A percentile compares a stretch with the other conserved stretches of the same genome.
phyloP scores from a whole-genome alignment of 495 filamentous ascomycete species.

The Penicillium lividum region DNA sequence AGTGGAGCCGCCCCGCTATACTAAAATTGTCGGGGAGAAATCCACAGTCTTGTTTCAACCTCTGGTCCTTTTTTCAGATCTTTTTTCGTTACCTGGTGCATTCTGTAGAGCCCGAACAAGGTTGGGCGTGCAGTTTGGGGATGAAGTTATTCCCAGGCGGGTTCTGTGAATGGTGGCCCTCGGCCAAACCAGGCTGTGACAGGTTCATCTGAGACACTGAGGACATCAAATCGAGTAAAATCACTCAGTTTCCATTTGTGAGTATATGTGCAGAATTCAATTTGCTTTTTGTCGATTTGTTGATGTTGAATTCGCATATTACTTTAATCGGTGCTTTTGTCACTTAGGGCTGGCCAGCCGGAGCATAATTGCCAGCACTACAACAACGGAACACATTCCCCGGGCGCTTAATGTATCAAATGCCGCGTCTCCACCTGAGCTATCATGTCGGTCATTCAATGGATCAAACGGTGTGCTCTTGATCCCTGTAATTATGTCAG shows the following conservation, averaged over 20 bases:
- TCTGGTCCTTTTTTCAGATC: not conserved
- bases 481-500: not conserved
- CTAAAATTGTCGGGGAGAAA: not conserved
- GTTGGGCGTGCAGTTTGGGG: not conserved
- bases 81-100: not conserved
- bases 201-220: not conserved
- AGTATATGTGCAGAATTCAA: not conserved
- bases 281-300: not conserved
- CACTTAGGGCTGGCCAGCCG: not conserved
- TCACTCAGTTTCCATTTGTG: not conserved
- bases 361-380: no score
- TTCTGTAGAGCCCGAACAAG: not conserved
- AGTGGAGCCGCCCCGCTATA: not conserved
- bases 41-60: not conserved
- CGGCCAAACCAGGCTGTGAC: not conserved
- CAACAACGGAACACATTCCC: not conserved
- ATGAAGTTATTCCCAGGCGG: not conserved
- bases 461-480: not conserved
- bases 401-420: not conserved
- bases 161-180: not conserved
- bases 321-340: not conserved
- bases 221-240: not conserved
- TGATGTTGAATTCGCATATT: not conserved
- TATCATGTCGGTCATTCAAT: not conserved
- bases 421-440: not conserved